Base-by-base conservation (phyloP, 495 filamentous ascomycete species). In the Podospora anserina region DNA sequence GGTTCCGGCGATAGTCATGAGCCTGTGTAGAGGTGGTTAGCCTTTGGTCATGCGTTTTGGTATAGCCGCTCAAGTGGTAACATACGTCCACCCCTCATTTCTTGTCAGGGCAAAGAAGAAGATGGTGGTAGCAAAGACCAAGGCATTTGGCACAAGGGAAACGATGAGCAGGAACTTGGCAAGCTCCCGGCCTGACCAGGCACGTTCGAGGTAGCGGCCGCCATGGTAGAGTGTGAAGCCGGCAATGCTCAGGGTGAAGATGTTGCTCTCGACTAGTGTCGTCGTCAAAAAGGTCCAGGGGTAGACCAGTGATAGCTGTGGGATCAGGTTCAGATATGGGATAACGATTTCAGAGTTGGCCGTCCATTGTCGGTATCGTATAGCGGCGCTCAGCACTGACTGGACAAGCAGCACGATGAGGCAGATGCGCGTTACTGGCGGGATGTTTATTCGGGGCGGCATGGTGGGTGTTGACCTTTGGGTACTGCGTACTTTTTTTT, bases 181-280 rank as follows among this genome's bases (percentile, higher is more conserved):
- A 75, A 97, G 93, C 77, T 98, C 95, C 56, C 84, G 85, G n/a
- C 91, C 92, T 32, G 92, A 90, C 95, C 95, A 99, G 60, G 96
- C 95, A 71, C 95, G 87, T 81, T 99, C 95, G 28, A 99, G 86
- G 75, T 99, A 99, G 70, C 92, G 89, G 7, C 96, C 95, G 23
- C 93, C 96, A 83, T 97, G 92, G 79, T 96, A 94, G 54, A 98
- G 79, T 19, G 94, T 95, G 30, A 88, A 81, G 13, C 86, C 89
- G 67, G 94, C 92, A 63, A 97, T 86, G 16, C 88, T 79, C 4
- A 97, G 83, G 30, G 92, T 95, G 75, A 97, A 90, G 75, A 97
- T 84, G 75, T 98, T 98, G 78, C 92, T 91, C 79, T 99, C 95
- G 61, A 96, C 92, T 58, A 97, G 86, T 0, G 94, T 91, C 11